Percentiles rank a stretch among this genome's conserved stretches.
Evolutionary conservation across 2,329 filamentous ascomycete genomes (phyloP).

Genomic region (Xylaria digitata): DNA sequence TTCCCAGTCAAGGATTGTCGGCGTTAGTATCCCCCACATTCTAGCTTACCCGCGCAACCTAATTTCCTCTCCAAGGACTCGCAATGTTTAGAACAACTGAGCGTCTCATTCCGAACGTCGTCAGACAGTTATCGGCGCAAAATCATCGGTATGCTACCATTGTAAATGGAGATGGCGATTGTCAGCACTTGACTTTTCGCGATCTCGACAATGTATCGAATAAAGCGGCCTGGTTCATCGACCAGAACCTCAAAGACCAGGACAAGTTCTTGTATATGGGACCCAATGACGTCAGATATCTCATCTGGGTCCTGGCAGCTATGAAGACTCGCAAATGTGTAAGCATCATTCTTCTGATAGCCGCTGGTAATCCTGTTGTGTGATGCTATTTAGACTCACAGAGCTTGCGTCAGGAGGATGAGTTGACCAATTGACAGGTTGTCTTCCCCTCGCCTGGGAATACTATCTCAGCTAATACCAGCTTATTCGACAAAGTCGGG

Average conservation of each 20-base stretch:
- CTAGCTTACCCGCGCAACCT: background rate
- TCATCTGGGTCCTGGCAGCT: conserved; percentile 36
- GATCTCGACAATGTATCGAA: conserved; percentile 42
- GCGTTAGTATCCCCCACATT: background rate
- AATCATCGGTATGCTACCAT: conserved; percentile 27
- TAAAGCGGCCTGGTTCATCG: conserved; percentile 40
- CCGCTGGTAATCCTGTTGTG: background rate
- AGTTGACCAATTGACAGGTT: conserved; percentile 11
- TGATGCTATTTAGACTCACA: background rate
- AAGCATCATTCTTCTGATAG: conserved; percentile 3
- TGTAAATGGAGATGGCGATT: conserved; percentile 28
- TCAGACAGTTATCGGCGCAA: conserved; percentile 19
- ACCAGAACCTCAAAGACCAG: conserved; percentile 28
- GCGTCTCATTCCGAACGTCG: conserved; percentile 32
- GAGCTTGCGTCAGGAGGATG: background rate
- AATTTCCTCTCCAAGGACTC: background rate
- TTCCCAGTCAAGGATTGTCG: background rate
- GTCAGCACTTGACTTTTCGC: conserved; percentile 34
- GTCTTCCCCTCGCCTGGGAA: conserved; percentile 13
- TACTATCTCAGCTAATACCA: conserved; percentile 8
- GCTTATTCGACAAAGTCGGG: conserved; percentile 31
- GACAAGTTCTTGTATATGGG: conserved; percentile 37
- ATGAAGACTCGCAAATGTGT: conserved; percentile 39
- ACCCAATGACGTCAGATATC: conserved; percentile 34
- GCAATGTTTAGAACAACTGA: conserved; percentile 32